phyloP scores from a whole-genome alignment of 345 rosid genomes.

The Turnera subulata region DNA sequence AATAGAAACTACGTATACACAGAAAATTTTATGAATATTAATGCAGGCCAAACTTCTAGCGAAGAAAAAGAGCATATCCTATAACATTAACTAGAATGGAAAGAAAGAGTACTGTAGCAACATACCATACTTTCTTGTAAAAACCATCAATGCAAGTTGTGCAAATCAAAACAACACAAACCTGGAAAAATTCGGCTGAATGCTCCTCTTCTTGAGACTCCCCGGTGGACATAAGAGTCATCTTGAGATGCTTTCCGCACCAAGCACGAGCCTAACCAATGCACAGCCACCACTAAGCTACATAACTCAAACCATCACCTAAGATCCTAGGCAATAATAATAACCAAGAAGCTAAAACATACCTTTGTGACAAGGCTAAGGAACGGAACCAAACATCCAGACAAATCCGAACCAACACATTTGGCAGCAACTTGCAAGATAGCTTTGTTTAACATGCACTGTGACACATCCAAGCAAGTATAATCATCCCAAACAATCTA shows the following conservation, averaged over 20 bases:
- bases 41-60: too few relatives aligned
- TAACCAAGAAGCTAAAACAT: conserved; percentile 3
- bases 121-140: too few relatives aligned
- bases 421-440: conserved; percentile 58
- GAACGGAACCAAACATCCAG: conserved; percentile 38
- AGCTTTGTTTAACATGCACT: conserved; percentile 69
- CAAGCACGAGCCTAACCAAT: conserved; percentile 59
- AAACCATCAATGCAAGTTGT: too few relatives aligned
- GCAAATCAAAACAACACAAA: not conserved
- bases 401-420: conserved; percentile 41
- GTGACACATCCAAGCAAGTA: conserved; percentile 85
- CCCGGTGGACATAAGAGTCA: conserved; percentile 69
- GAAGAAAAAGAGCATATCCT: too few relatives aligned
- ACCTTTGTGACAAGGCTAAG: conserved; percentile 70
- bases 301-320: not conserved
- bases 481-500: conserved; percentile 78
- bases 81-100: too few relatives aligned
- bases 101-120: not conserved
- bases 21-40: too few relatives aligned
- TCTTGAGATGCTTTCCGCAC: conserved; percentile 85
- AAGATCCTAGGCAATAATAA: not conserved
- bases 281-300: not conserved
- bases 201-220: conserved; percentile 94
- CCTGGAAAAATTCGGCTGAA: conserved; percentile 61
- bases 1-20: too few relatives aligned